Evolutionary conservation across 768 basidiomycete genomes (phyloP), one percentile per base, ranked within the genome.

Genomic region (Artomyces pyxidatus): DNA sequence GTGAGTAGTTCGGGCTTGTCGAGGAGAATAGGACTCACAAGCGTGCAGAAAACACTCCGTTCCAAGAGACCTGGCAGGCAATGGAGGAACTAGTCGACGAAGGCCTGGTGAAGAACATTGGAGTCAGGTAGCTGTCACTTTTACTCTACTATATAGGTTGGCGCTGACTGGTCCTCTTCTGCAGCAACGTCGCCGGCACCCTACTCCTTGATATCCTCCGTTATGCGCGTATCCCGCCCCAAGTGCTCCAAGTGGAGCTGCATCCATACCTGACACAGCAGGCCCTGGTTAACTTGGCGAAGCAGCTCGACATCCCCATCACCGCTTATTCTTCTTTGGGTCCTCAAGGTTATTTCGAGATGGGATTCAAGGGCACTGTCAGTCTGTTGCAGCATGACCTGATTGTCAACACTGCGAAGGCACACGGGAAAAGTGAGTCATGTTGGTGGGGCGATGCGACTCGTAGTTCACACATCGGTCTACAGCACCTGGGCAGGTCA

Each of bases 21-120:
- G 10, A 35, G 9, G 5, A 28, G 37, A 39, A 17, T 7, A 38
- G 10, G n/a, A 22, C 40, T 32, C 35, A 56, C 37, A 9, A 22
- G 46, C 5, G 39, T 39, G 38, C 54, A 82, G 77, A 77, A 55
- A 80, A 81, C 44, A 80, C 77, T 0, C 82, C 84, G 32, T 76
- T 88, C 63, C 79, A 81, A 57, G 84, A 88, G 69, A 94, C 92
- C 16, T 94, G 89, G 88, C 61, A 65, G 37, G 87, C 77, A 14
- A 77, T 95, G 81, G 92, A 95, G 65, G 71, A 74, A 52, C 75
- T 93, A 19, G 82, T 83, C 41, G 83, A 88, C 54, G 72, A 74
- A 37, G 82, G 83, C 7, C 63, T 83, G 35, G 78, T 71, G 9
- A 88, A 78, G 71, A 85, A 90, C 61, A 88, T 94, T 56, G 92